phyloP scores from a whole-genome alignment of 164 flowering plant genomes.

The Vitis amurensis region DNA sequence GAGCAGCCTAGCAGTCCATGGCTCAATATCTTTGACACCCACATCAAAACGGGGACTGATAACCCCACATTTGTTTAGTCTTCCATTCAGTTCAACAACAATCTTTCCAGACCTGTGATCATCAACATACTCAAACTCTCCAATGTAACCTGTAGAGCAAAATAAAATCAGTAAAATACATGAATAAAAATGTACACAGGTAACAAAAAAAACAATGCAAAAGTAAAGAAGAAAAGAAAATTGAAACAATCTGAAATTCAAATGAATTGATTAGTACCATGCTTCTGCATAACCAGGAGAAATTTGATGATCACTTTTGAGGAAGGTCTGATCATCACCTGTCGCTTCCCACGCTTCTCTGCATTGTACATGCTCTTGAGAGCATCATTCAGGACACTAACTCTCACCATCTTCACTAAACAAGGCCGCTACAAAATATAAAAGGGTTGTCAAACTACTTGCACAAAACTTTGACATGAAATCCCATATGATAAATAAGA shows the following conservation, averaged over 20 bases:
- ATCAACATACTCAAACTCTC: conserved; percentile 50
- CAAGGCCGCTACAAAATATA: not conserved
- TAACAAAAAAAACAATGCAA: not conserved
- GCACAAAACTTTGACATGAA: not conserved
- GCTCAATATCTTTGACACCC: conserved; percentile 44
- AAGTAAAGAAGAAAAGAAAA: not conserved
- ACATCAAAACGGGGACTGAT: conserved; percentile 47
- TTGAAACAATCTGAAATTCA: not conserved
- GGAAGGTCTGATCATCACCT: conserved; percentile 45
- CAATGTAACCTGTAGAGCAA: conserved; percentile 37
- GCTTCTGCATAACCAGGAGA: conserved; percentile 48
- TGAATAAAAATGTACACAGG: not conserved
- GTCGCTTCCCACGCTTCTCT: conserved; percentile 43
- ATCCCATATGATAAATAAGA: not conserved
- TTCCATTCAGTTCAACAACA: conserved; percentile 48
- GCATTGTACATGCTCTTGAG: conserved; percentile 48
- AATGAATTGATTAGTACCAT: conserved; percentile 19
- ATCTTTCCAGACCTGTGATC: conserved; percentile 50
- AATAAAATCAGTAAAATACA: not conserved
- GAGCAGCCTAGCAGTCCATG: conserved; percentile 47
- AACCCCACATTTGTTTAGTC: conserved; percentile 49
- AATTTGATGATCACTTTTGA: conserved; percentile 45
- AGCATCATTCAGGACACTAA: conserved; percentile 44
- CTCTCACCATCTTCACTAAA: conserved; percentile 27
- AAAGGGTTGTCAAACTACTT: not conserved